phyloP scores from a whole-genome alignment of 352 stramenopile genomes.

The Phytopythium kandeliae region DNA sequence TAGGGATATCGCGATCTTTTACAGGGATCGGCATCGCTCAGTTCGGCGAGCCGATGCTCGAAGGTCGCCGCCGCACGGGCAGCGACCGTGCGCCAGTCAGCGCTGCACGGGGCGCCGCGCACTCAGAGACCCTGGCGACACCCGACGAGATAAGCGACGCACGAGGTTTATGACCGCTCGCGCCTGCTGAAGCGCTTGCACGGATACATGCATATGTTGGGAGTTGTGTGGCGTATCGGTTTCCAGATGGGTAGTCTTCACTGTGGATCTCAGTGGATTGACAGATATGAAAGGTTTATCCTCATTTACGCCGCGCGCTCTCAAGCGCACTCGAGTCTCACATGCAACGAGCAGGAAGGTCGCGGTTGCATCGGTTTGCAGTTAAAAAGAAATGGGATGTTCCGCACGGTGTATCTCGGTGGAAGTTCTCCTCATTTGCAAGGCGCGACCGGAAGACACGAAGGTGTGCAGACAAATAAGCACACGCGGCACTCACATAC shows the following conservation, averaged over 20 bases:
- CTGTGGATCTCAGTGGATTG: slow-evolving; percentile 11
- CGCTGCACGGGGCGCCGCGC: too few species aligned
- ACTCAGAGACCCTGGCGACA: too few species aligned
- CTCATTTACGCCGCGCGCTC: slow-evolving; percentile 7
- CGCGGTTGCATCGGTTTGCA: slow-evolving; percentile 64
- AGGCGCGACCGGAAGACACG: slow-evolving; percentile 9
- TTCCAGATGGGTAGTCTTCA: slow-evolving; percentile 11
- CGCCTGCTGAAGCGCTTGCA: too few species aligned
- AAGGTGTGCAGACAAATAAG: slow-evolving; percentile 8
- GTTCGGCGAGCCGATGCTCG: too few species aligned
- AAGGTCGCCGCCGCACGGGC: too few species aligned
- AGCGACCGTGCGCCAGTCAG: too few species aligned
- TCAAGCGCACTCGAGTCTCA: background rate
- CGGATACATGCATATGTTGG: background rate
- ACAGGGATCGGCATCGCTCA: too few species aligned
- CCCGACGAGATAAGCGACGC: too few species aligned
- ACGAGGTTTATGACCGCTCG: too few species aligned
- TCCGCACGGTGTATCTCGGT: slow-evolving; percentile 77
- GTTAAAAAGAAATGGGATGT: slow-evolving; percentile 83
- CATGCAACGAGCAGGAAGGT: background rate
- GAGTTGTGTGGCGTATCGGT: slow-evolving; percentile 14
- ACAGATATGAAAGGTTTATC: slow-evolving; percentile 10
- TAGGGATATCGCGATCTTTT: background rate
- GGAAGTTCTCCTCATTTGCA: slow-evolving; percentile 78
- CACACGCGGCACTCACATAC: slow-evolving; percentile 4